phyloP scores from a whole-genome alignment of 1,139 yeast species.

The Protomyces pachydermus region DNA sequence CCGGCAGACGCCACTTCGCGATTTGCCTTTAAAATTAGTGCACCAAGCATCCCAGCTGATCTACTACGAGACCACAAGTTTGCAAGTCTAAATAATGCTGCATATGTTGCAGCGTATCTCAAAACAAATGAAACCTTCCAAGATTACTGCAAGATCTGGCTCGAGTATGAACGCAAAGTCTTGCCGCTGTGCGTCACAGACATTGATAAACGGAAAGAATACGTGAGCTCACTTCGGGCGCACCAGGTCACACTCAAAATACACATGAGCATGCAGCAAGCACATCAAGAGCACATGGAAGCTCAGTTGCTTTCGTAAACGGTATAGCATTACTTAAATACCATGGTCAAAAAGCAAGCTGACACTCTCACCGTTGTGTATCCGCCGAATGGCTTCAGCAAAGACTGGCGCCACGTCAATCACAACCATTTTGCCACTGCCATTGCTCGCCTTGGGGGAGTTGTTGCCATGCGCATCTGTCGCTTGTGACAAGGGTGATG shows the following conservation, averaged over 20 bases:
- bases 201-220: neutral
- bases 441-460: neutral
- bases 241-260: neutral
- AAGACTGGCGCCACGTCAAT: constrained; percentile 83
- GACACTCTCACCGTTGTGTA: constrained; percentile 79
- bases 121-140: neutral
- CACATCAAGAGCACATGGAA: neutral
- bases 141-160: neutral
- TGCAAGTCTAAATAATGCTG: neutral
- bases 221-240: neutral
- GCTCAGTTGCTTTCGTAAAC: neutral
- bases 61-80: neutral
- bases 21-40: too few species aligned
- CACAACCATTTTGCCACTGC: constrained; percentile 53
- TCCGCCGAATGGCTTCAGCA: constrained; percentile 94
- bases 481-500: constrained; percentile 14
- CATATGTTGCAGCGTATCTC: neutral
- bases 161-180: neutral
- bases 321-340: neutral
- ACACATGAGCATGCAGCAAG: neutral
- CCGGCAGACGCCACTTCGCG: too few species aligned
- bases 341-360: constrained; percentile 27
- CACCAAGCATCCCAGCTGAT: neutral
- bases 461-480: neutral
- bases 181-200: neutral